Base-by-base conservation (phyloP, 176 grass and related monocot species). In the Phragmites australis region DNA sequence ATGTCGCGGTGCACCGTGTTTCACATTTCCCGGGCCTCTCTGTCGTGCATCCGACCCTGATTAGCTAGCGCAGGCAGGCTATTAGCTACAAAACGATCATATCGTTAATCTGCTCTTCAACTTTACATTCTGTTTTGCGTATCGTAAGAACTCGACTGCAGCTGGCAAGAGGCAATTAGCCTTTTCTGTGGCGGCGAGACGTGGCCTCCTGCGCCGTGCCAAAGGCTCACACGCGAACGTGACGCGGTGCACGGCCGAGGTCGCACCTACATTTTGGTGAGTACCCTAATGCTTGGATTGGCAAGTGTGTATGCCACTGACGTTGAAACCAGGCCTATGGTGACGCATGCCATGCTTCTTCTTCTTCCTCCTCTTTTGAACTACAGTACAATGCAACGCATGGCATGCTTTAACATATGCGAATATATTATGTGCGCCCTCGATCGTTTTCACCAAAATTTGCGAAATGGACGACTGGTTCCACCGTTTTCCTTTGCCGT, bases 171-270 rank as follows among this genome's bases (percentile, higher is more conserved):
- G 6, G 19, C 11, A 9, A 27, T 41, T 51, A 12, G 47, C 76
- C 62, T 67, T 69, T 47, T 3, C 1, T 10, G 40, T 26, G 51
- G 29, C 8, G 63, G 16, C 1, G 51, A 40, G 51, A 26, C 82
- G 53, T 40, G 64, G 42, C 64, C 73, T 12, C 6, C 17, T 50
- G 40, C 72, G 7, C 10, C 21, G 26, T 39, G 72, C 72, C 50
- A 68, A 67, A 14, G 32, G 71, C 18, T 51, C 6, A 9, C 31
- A 14, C 26, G 25, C 22, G 0, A 3, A 1, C 21, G 80, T 1
- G 82, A 68, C 61, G 82, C 73, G 73, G 73, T 69, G 81, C 34
- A 84, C 63, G 77, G 34, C 3, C 43, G 5, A 29, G 17, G 14
- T 0, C 4, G 13, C 1, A 4, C 47, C 0, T 3, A 16, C 47